Evolutionary conservation across 148 eudicot species (phyloP).

Genomic region (Vaccinium vitisidaea): DNA sequence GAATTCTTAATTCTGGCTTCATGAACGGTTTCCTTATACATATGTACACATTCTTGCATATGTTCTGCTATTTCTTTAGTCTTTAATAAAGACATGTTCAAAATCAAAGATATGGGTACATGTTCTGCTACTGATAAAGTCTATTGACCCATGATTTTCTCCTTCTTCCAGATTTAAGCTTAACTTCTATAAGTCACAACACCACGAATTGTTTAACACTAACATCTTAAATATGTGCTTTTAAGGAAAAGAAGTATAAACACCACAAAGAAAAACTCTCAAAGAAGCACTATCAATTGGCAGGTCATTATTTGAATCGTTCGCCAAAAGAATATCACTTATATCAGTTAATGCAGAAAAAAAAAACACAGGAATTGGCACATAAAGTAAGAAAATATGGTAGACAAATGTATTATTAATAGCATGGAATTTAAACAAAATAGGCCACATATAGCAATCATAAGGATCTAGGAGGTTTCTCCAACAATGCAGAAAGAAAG

Average conservation of each 20-base stretch:
- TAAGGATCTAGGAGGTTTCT: conserved; percentile 77
- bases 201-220: neutral
- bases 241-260: neutral
- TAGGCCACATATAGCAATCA: conserved; percentile 21
- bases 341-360: neutral
- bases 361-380: neutral
- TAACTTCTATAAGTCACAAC: neutral
- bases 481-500: conserved; percentile 75
- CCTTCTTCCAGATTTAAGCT: neutral
- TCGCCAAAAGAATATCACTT: neutral
- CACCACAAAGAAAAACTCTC: neutral
- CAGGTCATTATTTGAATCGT: neutral
- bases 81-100: neutral
- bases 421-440: neutral
- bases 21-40: neutral
- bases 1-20: neutral
- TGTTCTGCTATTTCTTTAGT: neutral
- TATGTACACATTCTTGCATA: neutral
- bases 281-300: neutral
- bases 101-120: neutral
- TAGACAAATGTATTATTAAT: neutral
- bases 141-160: neutral
- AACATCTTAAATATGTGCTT: neutral
- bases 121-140: neutral
- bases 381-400: neutral